phyloP scores from a whole-genome alignment of 1,284 basidiomycete genomes.

The Ustilago lituana region DNA sequence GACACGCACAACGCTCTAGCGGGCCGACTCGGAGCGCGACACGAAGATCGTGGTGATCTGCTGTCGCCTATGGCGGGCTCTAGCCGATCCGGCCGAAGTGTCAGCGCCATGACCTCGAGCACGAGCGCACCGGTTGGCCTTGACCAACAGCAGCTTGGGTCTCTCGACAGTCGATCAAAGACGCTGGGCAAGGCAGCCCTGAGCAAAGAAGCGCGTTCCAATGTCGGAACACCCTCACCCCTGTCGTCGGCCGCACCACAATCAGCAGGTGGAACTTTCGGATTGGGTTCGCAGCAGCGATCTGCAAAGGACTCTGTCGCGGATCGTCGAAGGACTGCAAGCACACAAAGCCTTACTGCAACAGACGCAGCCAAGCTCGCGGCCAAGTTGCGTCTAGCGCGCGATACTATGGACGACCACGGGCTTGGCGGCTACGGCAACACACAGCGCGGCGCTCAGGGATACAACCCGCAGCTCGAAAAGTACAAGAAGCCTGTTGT shows the following conservation, averaged over 20 bases:
- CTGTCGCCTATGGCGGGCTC: conserved; percentile 34
- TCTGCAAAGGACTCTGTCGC: conserved; percentile 6
- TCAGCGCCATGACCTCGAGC: conserved; percentile 36
- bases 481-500: conserved; percentile 58
- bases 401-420: conserved; percentile 52
- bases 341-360: conserved; percentile 54
- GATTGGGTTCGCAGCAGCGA: conserved; percentile 10
- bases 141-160: conserved; percentile 25
- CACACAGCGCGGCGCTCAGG: conserved; percentile 24
- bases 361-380: conserved; percentile 59
- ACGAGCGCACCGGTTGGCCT: conserved; percentile 38
- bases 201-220: conserved; percentile 10
- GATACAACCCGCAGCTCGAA: conserved; percentile 39
- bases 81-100: conserved; percentile 20
- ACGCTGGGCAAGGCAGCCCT: conserved; percentile 20
- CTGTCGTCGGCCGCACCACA: conserved; percentile 28
- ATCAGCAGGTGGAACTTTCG: conserved; percentile 11
- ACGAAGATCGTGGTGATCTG: conserved; percentile 45
- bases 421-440: conserved; percentile 16
- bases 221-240: conserved; percentile 18
- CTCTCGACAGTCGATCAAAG: conserved; percentile 16
- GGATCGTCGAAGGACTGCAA: conserved; percentile 38
- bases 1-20: conserved; percentile 59
- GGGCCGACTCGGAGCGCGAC: conserved; percentile 46
- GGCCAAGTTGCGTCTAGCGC: conserved; percentile 53